Evolutionary conservation across 1,139 yeast species (phyloP).

Genomic region (Schizosaccharomyces versatilis): DNA sequence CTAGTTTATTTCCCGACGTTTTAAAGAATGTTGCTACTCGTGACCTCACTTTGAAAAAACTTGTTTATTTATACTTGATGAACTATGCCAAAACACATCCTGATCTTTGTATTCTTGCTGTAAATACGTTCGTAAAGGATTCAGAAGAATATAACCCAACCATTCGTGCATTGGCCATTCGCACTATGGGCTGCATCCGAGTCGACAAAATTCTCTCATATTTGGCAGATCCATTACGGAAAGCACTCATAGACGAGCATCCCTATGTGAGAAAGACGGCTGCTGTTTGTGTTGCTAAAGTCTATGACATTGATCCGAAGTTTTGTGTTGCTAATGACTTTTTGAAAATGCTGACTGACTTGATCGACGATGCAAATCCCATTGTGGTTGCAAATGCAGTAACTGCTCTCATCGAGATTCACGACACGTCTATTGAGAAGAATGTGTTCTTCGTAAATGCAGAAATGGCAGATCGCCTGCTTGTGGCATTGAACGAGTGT

Average conservation of each 20-base stretch:
- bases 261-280: conserved; percentile 97
- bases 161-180: conserved; percentile 82
- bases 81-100: conserved; percentile 94
- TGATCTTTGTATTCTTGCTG: conserved; percentile 84
- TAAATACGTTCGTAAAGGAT: conserved; percentile 84
- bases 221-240: conserved; percentile 68
- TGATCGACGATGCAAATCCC: conserved; percentile 74
- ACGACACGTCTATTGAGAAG: conserved; percentile 39
- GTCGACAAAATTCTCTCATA: conserved; percentile 91
- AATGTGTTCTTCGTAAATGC: conserved; percentile 25
- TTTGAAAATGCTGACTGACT: conserved; percentile 39
- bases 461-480: conserved; percentile 37
- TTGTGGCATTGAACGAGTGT: conserved; percentile 79
- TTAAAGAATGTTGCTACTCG: conserved; percentile 91
- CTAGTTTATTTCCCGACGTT: conserved; percentile 84
- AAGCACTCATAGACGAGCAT: conserved; percentile 71
- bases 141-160: conserved; percentile 93
- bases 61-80: conserved; percentile 85
- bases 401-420: conserved; percentile 63
- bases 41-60: conserved; percentile 86
- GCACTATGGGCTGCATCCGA: conserved; percentile 96
- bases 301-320: conserved; percentile 65
- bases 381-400: conserved; percentile 89
- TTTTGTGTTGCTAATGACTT: conserved; percentile 78
- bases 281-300: conserved; percentile 87